Evolutionary conservation across 2,329 filamentous ascomycete genomes (phyloP), one percentile per base, ranked within the genome.

Genomic region (Penicillium sp.): DNA sequence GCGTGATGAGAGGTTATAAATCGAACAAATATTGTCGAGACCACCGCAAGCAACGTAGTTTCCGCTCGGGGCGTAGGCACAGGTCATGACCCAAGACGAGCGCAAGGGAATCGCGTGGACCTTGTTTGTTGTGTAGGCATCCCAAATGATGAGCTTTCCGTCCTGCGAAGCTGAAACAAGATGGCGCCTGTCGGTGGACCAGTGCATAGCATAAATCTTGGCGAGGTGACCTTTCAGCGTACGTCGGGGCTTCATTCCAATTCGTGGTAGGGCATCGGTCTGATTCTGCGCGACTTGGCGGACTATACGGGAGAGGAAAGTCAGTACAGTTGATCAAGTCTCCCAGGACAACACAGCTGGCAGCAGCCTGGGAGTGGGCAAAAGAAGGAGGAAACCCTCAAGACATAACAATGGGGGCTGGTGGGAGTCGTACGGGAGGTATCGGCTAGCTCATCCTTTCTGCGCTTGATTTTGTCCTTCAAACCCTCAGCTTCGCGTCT

Each of bases 201-300:
- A 99, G 82, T 99, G 94, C 94, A 99, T 99, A 69, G 94, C 94
- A 78, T 99, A 99, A 71, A 99, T 99, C 81, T 99, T 99, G 69
- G 94, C 94, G 66, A 99, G 81, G 83, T 99, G 94, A 65, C 94
- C 94, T 81, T 97, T 97, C 66, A 99, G 83, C 49, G 92, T 97
- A 70, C 92, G 89, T 81, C 96, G 94, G 63, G 93, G 90, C 83
- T 94, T 96, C 94, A 99, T 97, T 73, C 93, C 85, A 77, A 95
- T 94, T 77, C 89, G 89, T 63, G 93, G 92, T 69, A 99, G 86
- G 65, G 89, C 82, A 76, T 97, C 94, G 77, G 96, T 93, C 64
- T 93, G 89, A 79, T 93, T 89, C 75, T 92, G 87, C 70, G 94
- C 90, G 69, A 97, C 91, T 78, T 91, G 88, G 78, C 92, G 90